A percentile compares a stretch with the other conserved stretches of the same genome.
These are phyloP conservation scores for Erodium moschatum DNA, from an alignment of 441 rosid species.

Conservation along the genomic window DNA sequence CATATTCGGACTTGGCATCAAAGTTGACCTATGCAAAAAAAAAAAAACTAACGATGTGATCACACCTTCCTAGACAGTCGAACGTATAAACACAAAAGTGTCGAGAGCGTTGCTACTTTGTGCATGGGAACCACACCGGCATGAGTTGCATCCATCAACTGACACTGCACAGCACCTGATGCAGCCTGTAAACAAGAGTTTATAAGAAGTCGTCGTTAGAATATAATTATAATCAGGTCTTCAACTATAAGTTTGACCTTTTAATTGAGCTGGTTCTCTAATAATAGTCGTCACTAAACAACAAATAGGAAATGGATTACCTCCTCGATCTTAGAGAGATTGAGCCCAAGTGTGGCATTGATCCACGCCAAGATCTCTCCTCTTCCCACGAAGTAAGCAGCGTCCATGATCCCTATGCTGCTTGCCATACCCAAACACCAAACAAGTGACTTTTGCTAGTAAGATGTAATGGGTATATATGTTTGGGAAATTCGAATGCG, in stretches of 20 bases:
- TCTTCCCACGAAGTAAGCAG: not conserved
- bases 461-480: no score
- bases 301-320: not conserved
- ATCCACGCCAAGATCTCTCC: not conserved
- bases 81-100: not conserved
- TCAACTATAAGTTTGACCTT: no score
- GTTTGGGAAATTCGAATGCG: no score
- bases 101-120: not conserved
- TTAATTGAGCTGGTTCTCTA: no score
- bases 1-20: slow-evolving; percentile 9
- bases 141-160: slow-evolving; percentile 1
- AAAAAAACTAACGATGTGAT: no score
- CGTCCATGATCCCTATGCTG: slow-evolving; percentile 2
- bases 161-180: slow-evolving; percentile 2
- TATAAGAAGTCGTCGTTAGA: no score
- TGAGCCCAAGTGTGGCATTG: not conserved
- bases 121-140: slow-evolving; percentile 1
- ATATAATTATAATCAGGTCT: not conserved
- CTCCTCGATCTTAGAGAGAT: not conserved
- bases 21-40: not conserved
- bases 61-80: no score
- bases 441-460: no score
- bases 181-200: not conserved
- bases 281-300: no score
- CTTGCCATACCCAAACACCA: no score